Evolutionary conservation across 2,329 filamentous ascomycete genomes (phyloP).

Genomic region (Westerdykella sp.): DNA sequence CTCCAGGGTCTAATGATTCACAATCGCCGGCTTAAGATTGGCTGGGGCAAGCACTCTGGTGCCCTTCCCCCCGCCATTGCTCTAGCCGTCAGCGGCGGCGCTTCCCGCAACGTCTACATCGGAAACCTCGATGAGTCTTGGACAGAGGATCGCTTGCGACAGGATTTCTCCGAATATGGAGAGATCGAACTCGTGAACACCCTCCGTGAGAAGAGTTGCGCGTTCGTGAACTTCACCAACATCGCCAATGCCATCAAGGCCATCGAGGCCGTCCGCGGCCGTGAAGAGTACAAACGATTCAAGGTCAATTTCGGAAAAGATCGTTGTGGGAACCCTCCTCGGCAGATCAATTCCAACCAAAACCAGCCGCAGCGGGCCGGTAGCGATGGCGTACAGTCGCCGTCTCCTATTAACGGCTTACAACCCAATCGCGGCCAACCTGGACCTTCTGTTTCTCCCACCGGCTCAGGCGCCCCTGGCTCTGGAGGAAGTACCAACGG

Average conservation of each 20-base stretch:
- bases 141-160: slow-evolving; percentile 90
- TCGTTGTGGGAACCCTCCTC: slow-evolving; percentile 89
- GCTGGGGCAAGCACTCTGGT: slow-evolving; percentile 98
- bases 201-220: slow-evolving; percentile 95
- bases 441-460: slow-evolving; percentile 56
- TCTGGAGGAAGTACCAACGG: slow-evolving; percentile 51
- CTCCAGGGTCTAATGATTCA: slow-evolving; percentile 98
- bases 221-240: slow-evolving; percentile 99
- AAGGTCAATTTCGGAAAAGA: slow-evolving; percentile 99
- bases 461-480: slow-evolving; percentile 51
- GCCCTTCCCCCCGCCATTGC: slow-evolving; percentile 93
- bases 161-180: slow-evolving; percentile 95
- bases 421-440: slow-evolving; percentile 49
- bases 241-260: slow-evolving; percentile 99
- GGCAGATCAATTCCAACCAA: slow-evolving; percentile 63
- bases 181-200: slow-evolving; percentile 98
- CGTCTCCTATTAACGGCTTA: slow-evolving; percentile 53
- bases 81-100: slow-evolving; percentile 89
- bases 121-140: slow-evolving; percentile 96
- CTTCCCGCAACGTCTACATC: slow-evolving; percentile 97
- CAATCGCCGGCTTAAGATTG: slow-evolving; percentile 95
- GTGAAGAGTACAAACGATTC: slow-evolving; percentile 96
- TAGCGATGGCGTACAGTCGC: slow-evolving; percentile 52
- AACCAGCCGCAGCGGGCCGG: slow-evolving; percentile 61
- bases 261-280: slow-evolving; percentile 89